Conservation (phyloP, 2,329 filamentous ascomycete genomes). For the Botrytis deweyae region DNA sequence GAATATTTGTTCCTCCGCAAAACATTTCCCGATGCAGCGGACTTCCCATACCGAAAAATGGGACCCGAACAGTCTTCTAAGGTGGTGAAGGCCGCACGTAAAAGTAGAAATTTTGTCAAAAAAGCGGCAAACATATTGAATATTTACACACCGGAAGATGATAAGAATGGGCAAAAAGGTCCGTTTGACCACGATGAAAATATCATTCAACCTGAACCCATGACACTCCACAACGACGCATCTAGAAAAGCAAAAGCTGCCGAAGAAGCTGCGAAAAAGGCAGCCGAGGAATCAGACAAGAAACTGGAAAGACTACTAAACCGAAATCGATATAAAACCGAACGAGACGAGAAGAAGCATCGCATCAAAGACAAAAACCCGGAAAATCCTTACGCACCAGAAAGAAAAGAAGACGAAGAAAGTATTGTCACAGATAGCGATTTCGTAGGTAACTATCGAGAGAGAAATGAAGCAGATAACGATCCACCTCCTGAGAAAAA, state of each 20-base stretch:
- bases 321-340: not conserved
- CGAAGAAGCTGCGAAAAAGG: not conserved
- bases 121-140: no score
- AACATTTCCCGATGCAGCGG: not conserved
- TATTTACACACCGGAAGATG: not conserved
- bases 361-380: not conserved
- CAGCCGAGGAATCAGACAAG: not conserved
- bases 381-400: not conserved
- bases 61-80: not conserved
- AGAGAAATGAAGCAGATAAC: not conserved
- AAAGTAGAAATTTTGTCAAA: no score
- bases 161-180: not conserved
- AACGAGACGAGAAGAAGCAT: not conserved
- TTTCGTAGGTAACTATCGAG: not conserved
- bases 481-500: not conserved
- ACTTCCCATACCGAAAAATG: not conserved
- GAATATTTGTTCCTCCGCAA: not conserved
- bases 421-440: conserved; percentile 5
- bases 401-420: conserved; percentile 1
- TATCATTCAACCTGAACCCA: not conserved
- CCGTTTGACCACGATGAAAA: not conserved
- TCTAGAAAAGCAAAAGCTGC: not conserved
- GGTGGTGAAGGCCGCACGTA: not conserved
- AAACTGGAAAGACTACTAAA: not conserved
- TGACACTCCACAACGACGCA: not conserved